phyloP scores from a whole-genome alignment of 495 filamentous ascomycete genomes.

The Hyphodiscus hymeniophilus region DNA sequence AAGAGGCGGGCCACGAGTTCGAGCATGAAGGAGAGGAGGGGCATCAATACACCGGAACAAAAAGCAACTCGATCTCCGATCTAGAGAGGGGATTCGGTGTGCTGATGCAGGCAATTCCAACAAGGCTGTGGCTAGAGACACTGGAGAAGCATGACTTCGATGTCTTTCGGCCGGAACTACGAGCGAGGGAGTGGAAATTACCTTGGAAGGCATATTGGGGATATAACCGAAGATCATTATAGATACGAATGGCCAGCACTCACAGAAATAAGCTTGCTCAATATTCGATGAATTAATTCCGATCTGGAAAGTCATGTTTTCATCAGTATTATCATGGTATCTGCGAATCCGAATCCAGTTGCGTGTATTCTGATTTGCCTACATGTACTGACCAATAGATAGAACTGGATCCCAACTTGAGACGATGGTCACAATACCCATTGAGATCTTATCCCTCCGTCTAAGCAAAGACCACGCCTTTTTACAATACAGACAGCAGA shows the following conservation, averaged over 20 bases:
- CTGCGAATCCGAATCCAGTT: too few relatives aligned
- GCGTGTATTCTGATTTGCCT: too few relatives aligned
- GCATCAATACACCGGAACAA: constrained; percentile 46
- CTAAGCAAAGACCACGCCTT: too few relatives aligned
- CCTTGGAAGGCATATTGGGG: constrained; percentile 81
- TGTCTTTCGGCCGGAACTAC: constrained; percentile 57
- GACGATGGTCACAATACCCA: too few relatives aligned
- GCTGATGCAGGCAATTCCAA: constrained; percentile 70
- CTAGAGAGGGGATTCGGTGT: constrained; percentile 65
- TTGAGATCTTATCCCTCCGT: too few relatives aligned
- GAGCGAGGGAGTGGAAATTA: constrained; percentile 71
- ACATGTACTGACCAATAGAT: too few relatives aligned
- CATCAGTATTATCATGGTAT: too few relatives aligned
- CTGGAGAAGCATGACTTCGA: constrained; percentile 80
- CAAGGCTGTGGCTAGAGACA: constrained; percentile 66
- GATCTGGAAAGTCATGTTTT: too few relatives aligned
- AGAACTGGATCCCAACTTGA: too few relatives aligned
- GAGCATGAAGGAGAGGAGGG: constrained; percentile 77
- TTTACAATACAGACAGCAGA: too few relatives aligned
- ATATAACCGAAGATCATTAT: constrained; percentile 23
- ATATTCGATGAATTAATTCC: not conserved
- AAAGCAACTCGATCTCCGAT: constrained; percentile 35
- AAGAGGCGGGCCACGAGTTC: constrained; percentile 72
- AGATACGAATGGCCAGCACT: not conserved
- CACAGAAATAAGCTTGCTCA: not conserved